Base-by-base conservation (phyloP, 768 basidiomycete species). In the Lactarius tabidus region DNA sequence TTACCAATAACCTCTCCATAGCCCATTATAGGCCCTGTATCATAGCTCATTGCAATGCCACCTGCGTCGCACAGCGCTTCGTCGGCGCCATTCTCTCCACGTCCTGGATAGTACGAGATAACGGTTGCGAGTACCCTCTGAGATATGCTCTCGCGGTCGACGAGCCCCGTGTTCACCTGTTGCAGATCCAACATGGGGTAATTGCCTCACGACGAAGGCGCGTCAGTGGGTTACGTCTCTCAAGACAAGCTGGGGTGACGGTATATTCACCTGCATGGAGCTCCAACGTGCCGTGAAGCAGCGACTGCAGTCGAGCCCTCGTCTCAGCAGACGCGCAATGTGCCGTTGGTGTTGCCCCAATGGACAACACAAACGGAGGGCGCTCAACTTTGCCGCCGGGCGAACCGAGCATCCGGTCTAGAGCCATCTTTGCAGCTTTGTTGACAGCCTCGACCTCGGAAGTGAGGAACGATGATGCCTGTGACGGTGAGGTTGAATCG, bases 261-360 rank as follows among this genome's bases (percentile, higher is more conserved):
- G 35, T 33, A 53, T 36, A n/a, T 36, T 20, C 66, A 87, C 87
- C 86, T 66, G 90, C 91, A 75, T 89, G 92, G 60, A 94, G 73
- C 74, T 94, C 92, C 23, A 94, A 78, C 33, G 75, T 75, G 0
- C 89, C 88, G 63, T 85, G 79, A 39, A 92, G 77, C 59, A 77
- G 69, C 29, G 78, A 74, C 8, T 80, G 76, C 23, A 88, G 71
- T 52, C 77, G 73, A 18, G 76, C 75, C 57, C 77, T 79, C 23
- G 79, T 79, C 69, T 80, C 83, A 28, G 80, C 76, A 35, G 82
- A 84, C 15, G 88, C 90, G 12, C 88, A 88, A 72, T 93, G 90
- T 0, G 92, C 93, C 2, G 92, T 87, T 1, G 93, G 93, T 2
- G 93, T 94, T n/a, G 91, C 89, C 26, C 93, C 92, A 2, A 94